A percentile compares a stretch with the other conserved stretches of the same genome.
Conservation (phyloP, 208 protist genomes). For the Trypanosoma rangeli region DNA sequence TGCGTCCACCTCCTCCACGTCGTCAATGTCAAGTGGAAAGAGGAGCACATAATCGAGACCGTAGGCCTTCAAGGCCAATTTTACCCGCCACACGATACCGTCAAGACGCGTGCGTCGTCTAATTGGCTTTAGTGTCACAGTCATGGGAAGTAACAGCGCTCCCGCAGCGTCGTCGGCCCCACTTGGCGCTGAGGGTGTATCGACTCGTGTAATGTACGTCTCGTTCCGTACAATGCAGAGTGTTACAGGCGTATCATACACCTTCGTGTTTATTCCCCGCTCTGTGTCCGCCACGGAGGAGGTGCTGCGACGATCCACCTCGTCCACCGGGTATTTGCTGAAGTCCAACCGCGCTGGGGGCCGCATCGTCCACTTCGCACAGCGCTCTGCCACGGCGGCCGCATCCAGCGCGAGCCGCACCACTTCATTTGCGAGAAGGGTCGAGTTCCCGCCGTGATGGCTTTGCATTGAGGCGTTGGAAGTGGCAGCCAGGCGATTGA, state of each 20-base stretch:
- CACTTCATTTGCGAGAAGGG: conserved; percentile 20
- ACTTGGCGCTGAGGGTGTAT: neutral
- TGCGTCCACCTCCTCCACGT: conserved; percentile 20
- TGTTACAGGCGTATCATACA: conserved; percentile 24
- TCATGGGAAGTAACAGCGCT: conserved; percentile 32
- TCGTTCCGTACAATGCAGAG: conserved; percentile 27
- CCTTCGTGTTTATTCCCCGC: conserved; percentile 13
- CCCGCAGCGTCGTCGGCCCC: neutral
- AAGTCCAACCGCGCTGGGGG: conserved; percentile 40
- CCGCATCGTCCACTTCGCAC: conserved; percentile 22
- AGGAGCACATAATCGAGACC: conserved; percentile 29
- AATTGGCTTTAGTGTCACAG: conserved; percentile 48
- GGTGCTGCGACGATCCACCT: conserved; percentile 24
- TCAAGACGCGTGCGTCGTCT: conserved; percentile 55
- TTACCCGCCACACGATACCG: conserved; percentile 66
- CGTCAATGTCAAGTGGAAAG: conserved; percentile 27
- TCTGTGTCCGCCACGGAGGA: conserved; percentile 11
- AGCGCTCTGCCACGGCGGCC: conserved; percentile 45
- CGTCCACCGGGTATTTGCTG: conserved; percentile 29
- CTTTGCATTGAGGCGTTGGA: neutral
- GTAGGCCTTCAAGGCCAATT: conserved; percentile 32
- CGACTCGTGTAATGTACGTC: conserved; percentile 1
- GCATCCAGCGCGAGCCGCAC: conserved; percentile 42
- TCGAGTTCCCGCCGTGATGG: neutral
- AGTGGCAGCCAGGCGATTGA: neutral